Base-by-base conservation (phyloP, 2,329 filamentous ascomycete genomes). In the Diplodia corticola region DNA sequence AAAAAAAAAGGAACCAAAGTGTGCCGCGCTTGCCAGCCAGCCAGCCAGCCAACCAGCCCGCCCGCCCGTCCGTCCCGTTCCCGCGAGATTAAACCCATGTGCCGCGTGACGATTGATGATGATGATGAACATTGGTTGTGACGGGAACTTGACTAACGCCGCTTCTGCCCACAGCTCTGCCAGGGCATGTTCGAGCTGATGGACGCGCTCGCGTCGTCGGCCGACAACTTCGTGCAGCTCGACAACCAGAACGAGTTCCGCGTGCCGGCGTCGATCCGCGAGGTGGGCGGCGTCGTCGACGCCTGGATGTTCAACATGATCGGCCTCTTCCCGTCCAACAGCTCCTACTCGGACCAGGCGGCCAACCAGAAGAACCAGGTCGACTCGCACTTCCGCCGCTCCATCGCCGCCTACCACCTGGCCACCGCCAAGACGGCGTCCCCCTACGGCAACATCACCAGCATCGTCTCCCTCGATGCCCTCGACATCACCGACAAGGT, bases 351-450 rank as follows among this genome's bases (percentile, higher is more conserved):
- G 20, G 48, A 50, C 63, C 57, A 67, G 51, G 30, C 49, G 22
- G 63, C 63, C 59, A 67, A 67, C 65, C 65, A 67, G 63, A 67
- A 67, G 65, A 63, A 57, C 55, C 65, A 67, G 63, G 65, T 67
- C 63, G 65, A 67, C 63, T 53, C 65, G 46, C 65, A 67, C 63
- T 64, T 64, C 59, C 54, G 65, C 55, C 65, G 57, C 48, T 30
- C 40, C 57, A 57, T 64, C 46, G 53, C 46, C 51, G 55, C 65
- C 30, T 67, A 64, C 63, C 65, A 65, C 49, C 63, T 67, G 20
- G 65, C 57, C 30, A 64, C 65, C 13, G 65, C 65, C 44, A 63
- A 64, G 57, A 67, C 48, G 4, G 55, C 60, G 26, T 13, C 57
- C 24, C 57, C 65, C 20, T 67, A 64, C 53, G 50, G 49, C 50